A percentile compares a stretch with the other conserved stretches of the same genome.
phyloP scores from a whole-genome alignment of 345 rosid species.

The Dipteronia dyeriana region DNA sequence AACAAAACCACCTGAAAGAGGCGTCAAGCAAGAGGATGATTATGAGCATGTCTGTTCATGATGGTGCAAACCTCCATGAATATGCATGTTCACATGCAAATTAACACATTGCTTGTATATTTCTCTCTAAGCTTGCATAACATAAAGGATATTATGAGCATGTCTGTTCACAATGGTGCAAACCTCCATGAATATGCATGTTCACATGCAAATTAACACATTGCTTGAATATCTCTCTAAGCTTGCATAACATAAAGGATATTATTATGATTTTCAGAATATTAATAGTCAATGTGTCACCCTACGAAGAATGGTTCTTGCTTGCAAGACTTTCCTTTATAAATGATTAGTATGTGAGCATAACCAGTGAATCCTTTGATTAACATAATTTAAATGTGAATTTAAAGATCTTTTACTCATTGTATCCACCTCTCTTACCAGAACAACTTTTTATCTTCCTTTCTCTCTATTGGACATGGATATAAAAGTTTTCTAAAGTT shows the following conservation, averaged over 20 bases:
- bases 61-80: not conserved
- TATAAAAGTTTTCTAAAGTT: too few species aligned
- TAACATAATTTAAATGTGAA: not conserved
- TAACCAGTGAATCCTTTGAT: not conserved
- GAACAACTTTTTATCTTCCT: not conserved
- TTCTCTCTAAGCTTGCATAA: not conserved
- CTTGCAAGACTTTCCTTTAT: not conserved
- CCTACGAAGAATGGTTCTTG: not conserved
- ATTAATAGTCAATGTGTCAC: not conserved
- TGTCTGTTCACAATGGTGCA: not conserved
- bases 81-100: not conserved
- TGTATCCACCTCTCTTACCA: not conserved
- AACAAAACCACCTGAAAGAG: not conserved
- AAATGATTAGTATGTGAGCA: not conserved
- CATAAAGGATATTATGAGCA: not conserved
- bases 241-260: not conserved
- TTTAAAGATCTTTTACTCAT: not conserved
- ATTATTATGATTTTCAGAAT: slow-evolving; percentile 4
- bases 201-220: not conserved
- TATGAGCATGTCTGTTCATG: not conserved
- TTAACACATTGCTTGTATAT: not conserved
- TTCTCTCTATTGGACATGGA: not conserved
- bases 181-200: not conserved
- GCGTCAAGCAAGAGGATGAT: not conserved
- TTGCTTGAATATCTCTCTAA: not conserved